Percentiles rank a stretch among this genome's conserved stretches.
These are phyloP conservation scores for Codiaeum variegatum DNA, from an alignment of 441 rosid genomes.

Conservation along the genomic window DNA sequence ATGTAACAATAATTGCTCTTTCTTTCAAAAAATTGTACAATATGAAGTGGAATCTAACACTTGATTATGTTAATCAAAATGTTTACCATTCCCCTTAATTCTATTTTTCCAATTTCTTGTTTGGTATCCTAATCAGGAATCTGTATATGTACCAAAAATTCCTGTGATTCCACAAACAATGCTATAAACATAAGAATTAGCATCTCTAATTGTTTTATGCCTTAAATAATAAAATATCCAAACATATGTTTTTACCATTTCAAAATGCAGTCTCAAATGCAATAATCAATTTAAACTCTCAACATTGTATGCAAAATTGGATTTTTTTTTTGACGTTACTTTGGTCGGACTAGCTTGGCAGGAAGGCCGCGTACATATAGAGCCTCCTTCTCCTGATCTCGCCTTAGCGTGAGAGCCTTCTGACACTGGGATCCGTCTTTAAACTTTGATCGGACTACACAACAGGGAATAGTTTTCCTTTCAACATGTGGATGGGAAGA, in stretches of 20 bases:
- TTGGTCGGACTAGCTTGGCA: too few relatives aligned
- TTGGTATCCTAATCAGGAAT: slow-evolving; percentile 1
- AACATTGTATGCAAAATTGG: neutral
- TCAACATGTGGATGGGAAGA: too few relatives aligned
- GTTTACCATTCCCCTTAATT: neutral
- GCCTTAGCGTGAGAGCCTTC: too few relatives aligned
- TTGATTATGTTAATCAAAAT: neutral
- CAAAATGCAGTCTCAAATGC: neutral
- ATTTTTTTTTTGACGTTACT: too few relatives aligned
- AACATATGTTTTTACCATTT: neutral
- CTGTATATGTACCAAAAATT: slow-evolving; percentile 3
- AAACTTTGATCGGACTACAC: too few relatives aligned
- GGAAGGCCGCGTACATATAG: too few relatives aligned
- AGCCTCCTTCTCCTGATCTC: too few relatives aligned
- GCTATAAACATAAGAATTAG: neutral
- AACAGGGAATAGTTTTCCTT: too few relatives aligned
- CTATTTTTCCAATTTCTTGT: neutral
- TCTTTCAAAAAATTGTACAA: slow-evolving; percentile 12
- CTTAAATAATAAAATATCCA: neutral
- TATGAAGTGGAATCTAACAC: slow-evolving; percentile 5
- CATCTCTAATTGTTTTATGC: neutral
- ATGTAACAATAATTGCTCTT: too few relatives aligned
- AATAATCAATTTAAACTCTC: neutral
- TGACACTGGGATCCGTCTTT: too few relatives aligned
- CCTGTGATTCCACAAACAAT: neutral